These are phyloP conservation scores for Centella asiatica DNA, from an alignment of 129 eudicot genomes.

Conservation along the genomic window DNA sequence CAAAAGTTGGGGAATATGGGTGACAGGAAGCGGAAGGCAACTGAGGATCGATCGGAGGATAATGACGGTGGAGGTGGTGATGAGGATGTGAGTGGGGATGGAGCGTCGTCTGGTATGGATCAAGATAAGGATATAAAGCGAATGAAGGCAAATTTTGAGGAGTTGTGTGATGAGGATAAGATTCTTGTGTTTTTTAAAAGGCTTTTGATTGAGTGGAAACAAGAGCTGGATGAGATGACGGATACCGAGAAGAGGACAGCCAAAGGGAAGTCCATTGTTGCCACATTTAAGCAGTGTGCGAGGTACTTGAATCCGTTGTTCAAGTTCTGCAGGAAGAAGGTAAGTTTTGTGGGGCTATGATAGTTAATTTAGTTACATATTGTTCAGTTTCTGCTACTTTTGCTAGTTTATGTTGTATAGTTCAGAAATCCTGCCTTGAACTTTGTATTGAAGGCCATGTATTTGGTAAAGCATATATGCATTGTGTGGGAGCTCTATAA, in stretches of 20 bases:
- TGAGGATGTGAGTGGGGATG: conserved; percentile 75
- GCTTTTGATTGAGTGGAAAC: conserved; percentile 95
- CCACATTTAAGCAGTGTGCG: conserved; percentile 94
- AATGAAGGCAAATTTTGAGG: conserved; percentile 69
- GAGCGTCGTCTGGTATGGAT: conserved; percentile 50
- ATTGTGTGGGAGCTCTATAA: no score
- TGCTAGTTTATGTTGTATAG: not conserved
- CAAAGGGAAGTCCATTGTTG: conserved; percentile 83
- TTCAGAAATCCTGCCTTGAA: not conserved
- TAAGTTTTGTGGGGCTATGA: conserved; percentile 14
- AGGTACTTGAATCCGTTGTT: conserved; percentile 84
- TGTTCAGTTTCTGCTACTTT: not conserved
- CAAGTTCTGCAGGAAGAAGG: conserved; percentile 97
- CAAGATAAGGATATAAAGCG: conserved; percentile 71
- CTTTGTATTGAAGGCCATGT: no score
- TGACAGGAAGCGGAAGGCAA: conserved; percentile 71
- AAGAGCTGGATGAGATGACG: conserved; percentile 80
- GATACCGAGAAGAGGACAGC: conserved; percentile 84
- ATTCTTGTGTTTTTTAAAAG: conserved; percentile 88
- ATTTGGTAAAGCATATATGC: no score
- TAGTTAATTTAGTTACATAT: not conserved
- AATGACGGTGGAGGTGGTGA: conserved; percentile 77
- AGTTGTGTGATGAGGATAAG: conserved; percentile 90
- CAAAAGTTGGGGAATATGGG: conserved; percentile 70
- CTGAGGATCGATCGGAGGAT: conserved; percentile 61